phyloP scores from a whole-genome alignment of 2,329 filamentous ascomycete genomes.

The Raffaelea deltoideospora region DNA sequence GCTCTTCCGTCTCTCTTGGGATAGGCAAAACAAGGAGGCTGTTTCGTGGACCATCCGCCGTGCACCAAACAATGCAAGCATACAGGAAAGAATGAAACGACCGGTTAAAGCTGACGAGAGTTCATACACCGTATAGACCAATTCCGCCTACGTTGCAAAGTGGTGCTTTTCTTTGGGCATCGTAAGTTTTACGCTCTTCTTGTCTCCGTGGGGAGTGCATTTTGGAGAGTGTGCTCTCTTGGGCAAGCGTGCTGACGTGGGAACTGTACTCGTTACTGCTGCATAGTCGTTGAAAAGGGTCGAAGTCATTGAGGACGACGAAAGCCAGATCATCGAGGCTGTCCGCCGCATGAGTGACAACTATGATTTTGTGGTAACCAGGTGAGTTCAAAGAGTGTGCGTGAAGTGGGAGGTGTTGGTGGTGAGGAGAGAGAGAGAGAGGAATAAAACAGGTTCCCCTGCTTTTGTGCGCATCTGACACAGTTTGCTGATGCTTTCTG shows the following conservation, averaged over 20 bases:
- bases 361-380: constrained; percentile 93
- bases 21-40: no score
- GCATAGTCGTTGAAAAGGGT: constrained; percentile 59
- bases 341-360: constrained; percentile 70
- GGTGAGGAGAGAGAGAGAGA: not conserved
- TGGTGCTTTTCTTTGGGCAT: constrained; percentile 49
- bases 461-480: no score
- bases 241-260: not conserved
- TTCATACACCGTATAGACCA: no score
- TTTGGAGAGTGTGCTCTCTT: no score
- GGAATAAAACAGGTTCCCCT: not conserved
- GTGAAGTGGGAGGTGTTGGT: no score
- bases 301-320: constrained; percentile 89
- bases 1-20: no score
- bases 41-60: no score
- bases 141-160: constrained; percentile 48
- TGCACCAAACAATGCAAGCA: no score
- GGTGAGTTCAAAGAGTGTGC: constrained; percentile 19
- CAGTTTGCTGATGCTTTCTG: not conserved
- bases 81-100: no score
- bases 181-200: constrained; percentile 21
- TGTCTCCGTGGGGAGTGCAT: no score
- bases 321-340: constrained; percentile 78
- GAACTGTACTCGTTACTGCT: constrained; percentile 2
- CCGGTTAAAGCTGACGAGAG: no score